Base-by-base conservation (phyloP, 176 grass and related monocot genomes). In the Eragrostis curvula region DNA sequence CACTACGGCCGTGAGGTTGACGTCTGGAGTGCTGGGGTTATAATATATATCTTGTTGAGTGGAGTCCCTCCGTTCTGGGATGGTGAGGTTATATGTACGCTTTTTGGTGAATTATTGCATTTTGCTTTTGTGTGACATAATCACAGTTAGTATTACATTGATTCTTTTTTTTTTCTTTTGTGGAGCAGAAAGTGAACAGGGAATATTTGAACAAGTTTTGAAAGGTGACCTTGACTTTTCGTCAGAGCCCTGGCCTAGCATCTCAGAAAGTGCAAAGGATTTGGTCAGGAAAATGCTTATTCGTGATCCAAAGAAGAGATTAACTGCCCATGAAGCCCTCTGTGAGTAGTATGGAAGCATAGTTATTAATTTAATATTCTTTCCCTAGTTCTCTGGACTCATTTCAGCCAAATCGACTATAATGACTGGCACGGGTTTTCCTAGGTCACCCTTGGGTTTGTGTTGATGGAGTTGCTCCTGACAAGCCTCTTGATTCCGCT, bases 1-100 rank as follows among this genome's bases (percentile, higher is more conserved):
- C 58, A 68, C 36, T 92, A 92, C 59, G 83, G 87, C 36, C 60
- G 87, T 24, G 87, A 92, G 17, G 83, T 74, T 16, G 90, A 92
- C 75, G 84, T 92, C 44, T 92, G 87, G 90, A 92, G 90, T 77
- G 87, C 86, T 32, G 90, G 87, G 66, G 75, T 92, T 44, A 92
- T 92, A 68, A 83, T 92, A 9, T 89, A 92, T 62, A 92, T 92
- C 62, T 83, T 92, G 67, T 83, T 92, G 18, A 87, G 74, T 67
- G 90, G 90, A 57, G 90, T 88, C 29, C 90, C 90, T 60, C 90
- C 90, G 57, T 92, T 88, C 68, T 88, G 86, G 86, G 90, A 24
- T 3, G 58, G 58, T 61, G 27, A 45, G 1, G 13, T 60, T 60
- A 4, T n/a, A 10, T n/a, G 4, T 36, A 36, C 27, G 11, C 10